phyloP scores from a whole-genome alignment of 2,329 filamentous ascomycete genomes.

The Apiospora phragmitis region DNA sequence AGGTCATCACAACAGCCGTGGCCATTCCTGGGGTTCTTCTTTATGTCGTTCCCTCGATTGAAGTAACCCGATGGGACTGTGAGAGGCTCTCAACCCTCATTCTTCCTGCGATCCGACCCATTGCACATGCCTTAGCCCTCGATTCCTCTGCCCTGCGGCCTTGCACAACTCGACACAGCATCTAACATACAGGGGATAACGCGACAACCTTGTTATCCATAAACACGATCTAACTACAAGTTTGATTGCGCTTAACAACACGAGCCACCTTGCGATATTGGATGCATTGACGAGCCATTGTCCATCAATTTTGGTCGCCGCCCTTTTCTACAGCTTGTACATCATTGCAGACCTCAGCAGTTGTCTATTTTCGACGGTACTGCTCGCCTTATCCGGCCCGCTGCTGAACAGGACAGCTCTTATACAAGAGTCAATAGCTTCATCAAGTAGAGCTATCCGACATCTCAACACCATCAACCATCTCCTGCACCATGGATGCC shows the following conservation, averaged over 20 bases:
- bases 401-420: constrained; percentile 5
- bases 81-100: not conserved
- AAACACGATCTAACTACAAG: constrained; percentile 9
- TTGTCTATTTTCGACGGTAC: constrained; percentile 5
- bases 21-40: not conserved
- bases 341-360: not conserved
- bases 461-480: constrained; percentile 9
- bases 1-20: constrained; percentile 5
- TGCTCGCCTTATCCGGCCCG: constrained; percentile 1
- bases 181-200: not conserved
- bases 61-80: not conserved
- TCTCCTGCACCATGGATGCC: constrained; percentile 10
- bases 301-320: constrained; percentile 5
- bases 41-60: not conserved
- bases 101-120: not conserved
- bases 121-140: constrained; percentile 4
- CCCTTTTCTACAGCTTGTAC: not conserved
- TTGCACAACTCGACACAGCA: not conserved
- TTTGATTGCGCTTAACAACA: constrained; percentile 9
- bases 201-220: constrained; percentile 7
- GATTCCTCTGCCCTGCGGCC: not conserved
- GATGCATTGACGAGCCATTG: constrained; percentile 3
- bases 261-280: constrained; percentile 7
- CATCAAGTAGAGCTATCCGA: constrained; percentile 9
- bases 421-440: constrained; percentile 8